These are phyloP conservation scores for Trichoderma erinaceum DNA, from an alignment of 495 filamentous ascomycete genomes.

Conservation along the genomic window DNA sequence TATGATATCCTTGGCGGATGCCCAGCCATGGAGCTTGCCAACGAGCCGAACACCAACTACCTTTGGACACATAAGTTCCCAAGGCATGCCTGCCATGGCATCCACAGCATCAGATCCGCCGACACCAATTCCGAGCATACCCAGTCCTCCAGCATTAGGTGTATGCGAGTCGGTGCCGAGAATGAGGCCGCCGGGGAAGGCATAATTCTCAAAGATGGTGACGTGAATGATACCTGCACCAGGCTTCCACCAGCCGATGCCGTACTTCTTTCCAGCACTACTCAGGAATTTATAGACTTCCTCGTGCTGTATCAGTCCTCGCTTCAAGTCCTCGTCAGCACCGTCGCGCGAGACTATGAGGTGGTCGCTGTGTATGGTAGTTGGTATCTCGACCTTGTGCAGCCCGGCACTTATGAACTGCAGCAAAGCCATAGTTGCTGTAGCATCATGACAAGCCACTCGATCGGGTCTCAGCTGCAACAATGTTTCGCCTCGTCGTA, in stretches of 20 bases:
- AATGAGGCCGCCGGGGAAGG: conserved; percentile 94
- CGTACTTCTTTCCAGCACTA: conserved; percentile 93
- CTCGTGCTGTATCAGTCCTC: conserved; percentile 89
- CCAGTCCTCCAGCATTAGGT: conserved; percentile 95
- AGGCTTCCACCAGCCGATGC: conserved; percentile 99
- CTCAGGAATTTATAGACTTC: conserved; percentile 98
- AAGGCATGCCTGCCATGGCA: conserved; percentile 95
- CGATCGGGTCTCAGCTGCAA: conserved; percentile 93
- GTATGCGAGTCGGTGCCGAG: conserved; percentile 99
- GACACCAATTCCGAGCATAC: conserved; percentile 93
- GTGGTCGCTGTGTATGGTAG: conserved; percentile 98
- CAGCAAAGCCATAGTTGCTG: conserved; percentile 98
- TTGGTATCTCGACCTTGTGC: conserved; percentile 86
- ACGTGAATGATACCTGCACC: conserved; percentile 99
- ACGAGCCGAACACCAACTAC: conserved; percentile 93
- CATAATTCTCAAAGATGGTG: conserved; percentile 97
- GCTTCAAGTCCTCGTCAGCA: conserved; percentile 86
- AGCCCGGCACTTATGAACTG: conserved; percentile 99
- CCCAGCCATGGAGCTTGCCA: conserved; percentile 87
- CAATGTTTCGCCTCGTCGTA: conserved; percentile 91
- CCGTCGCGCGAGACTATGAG: conserved; percentile 97
- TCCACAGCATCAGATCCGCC: conserved; percentile 98
- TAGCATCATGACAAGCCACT: conserved; percentile 99
- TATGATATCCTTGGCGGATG: conserved; percentile 88
- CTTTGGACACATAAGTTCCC: conserved; percentile 98